Conservation (phyloP, 2,329 filamentous ascomycete species). For the Aspergillus bombycis region DNA sequence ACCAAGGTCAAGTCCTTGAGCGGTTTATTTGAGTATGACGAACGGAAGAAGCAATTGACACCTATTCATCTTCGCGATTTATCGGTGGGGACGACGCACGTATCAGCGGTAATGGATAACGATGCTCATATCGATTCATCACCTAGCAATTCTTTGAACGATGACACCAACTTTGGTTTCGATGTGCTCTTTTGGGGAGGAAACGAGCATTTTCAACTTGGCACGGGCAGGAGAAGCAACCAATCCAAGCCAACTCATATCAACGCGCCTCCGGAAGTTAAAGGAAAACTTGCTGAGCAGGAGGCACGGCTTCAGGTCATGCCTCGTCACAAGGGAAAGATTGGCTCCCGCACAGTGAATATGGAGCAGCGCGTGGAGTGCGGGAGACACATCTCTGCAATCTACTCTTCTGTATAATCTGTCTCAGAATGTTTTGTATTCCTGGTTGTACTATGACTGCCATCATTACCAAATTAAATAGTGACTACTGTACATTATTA, state of each 20-base stretch:
- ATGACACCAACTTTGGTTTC: constrained; percentile 80
- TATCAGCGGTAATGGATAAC: constrained; percentile 81
- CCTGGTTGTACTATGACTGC: constrained; percentile 16
- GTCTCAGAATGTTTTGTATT: constrained; percentile 8
- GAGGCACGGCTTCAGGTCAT: constrained; percentile 80
- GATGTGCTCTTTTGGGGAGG: constrained; percentile 94
- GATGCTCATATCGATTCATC: constrained; percentile 66
- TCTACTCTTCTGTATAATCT: constrained; percentile 69
- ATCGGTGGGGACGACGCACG: constrained; percentile 78
- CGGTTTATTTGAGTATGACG: constrained; percentile 84
- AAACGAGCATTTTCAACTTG: constrained; percentile 91
- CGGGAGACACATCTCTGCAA: constrained; percentile 76
- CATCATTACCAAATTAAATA: neutral
- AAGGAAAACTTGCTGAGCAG: constrained; percentile 62
- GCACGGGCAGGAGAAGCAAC: constrained; percentile 87
- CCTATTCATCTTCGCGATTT: constrained; percentile 78
- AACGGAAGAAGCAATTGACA: constrained; percentile 65
- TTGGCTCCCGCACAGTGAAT: constrained; percentile 71
- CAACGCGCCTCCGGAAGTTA: constrained; percentile 68
- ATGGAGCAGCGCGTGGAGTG: constrained; percentile 89
- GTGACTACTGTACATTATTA: neutral
- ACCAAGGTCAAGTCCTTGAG: constrained; percentile 82
- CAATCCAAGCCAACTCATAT: constrained; percentile 76
- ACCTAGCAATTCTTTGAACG: constrained; percentile 59
- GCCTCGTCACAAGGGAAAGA: constrained; percentile 69